phyloP scores from a whole-genome alignment of 805 yeast genomes.

The Candida hungchunana region DNA sequence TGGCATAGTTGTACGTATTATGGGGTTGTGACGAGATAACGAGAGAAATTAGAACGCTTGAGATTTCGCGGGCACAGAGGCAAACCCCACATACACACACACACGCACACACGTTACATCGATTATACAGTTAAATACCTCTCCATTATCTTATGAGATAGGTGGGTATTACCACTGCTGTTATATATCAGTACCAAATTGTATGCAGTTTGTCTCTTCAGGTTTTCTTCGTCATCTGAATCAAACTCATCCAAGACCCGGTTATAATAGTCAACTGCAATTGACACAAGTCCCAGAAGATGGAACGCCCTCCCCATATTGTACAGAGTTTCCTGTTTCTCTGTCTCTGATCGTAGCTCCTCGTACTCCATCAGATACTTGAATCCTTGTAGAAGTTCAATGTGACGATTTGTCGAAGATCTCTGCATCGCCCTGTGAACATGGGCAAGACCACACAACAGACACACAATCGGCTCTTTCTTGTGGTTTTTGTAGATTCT shows the following conservation, averaged over 20 bases:
- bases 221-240: conserved; percentile 45
- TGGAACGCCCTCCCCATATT: conserved; percentile 86
- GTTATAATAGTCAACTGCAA: conserved; percentile 73
- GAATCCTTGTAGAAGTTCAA: conserved; percentile 84
- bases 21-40: too few species aligned
- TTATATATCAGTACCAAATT: conserved; percentile 74
- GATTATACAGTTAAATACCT: conserved; percentile 44
- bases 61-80: not conserved
- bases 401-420: conserved; percentile 77
- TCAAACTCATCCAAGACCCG: conserved; percentile 45
- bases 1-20: conserved; percentile 17
- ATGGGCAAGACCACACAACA: conserved; percentile 74
- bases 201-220: conserved; percentile 80
- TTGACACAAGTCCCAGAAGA: conserved; percentile 66
- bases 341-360: conserved; percentile 46
- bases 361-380: conserved; percentile 72
- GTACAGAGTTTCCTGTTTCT: conserved; percentile 72
- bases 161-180: conserved; percentile 62
- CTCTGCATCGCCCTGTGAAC: conserved; percentile 91
- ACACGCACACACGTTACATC: too few species aligned
- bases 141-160: conserved; percentile 64
- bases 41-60: too few species aligned
- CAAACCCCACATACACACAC: too few species aligned
- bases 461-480: conserved; percentile 73
- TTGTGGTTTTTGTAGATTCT: conserved; percentile 65